Base-by-base conservation (phyloP, 2,329 filamentous ascomycete species). In the Aspergillus pseudotamarii region DNA sequence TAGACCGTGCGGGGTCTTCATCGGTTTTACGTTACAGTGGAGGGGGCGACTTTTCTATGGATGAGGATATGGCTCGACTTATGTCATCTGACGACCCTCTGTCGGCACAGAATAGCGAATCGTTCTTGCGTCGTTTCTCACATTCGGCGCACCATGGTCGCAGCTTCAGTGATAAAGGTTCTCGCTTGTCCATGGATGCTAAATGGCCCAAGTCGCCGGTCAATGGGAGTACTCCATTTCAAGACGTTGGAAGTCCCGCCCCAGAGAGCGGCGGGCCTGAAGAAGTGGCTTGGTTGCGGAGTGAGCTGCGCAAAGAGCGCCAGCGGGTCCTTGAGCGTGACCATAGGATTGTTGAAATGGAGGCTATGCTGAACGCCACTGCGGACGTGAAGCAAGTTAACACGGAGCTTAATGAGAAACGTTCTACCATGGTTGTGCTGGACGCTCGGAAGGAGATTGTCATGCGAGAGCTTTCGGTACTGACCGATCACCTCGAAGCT, bases 391-490 rank as follows among this genome's bases (percentile, higher is more conserved):
- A 91, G 78, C 90, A 89, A 70, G 88, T 96, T 34, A 96, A 96
- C 78, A 93, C 91, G 70, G 94, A 94, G 75, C 82, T 98, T 28
- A 85, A 91, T 41, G 94, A 98, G 78, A 98, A 98, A 82, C 87
- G 95, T 63, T 97, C 96, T 72, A 98, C 95, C 0, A 95, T 99
- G 76, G 94, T 94, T 8, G 91, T 96, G 21, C 83, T 98, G 58
- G 94, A 98, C 75, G 94, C 94, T 0, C 93, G 97, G 78, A 93
- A 93, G 57, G 94, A 98, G 79, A 94, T 98, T 76, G 94, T 97
- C 80, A 92, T 98, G 72, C 90, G 92, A 46, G 93, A 98, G 77
- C 83, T 98, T 21, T 93, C 96, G 73, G 90, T 94, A 43, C 86
- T 97, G 72, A 94, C 93, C 4, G 92, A 94, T 53, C 94, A 95